Conservation (phyloP, 2,329 filamentous ascomycete genomes). For the Lachnum nothofagi region DNA sequence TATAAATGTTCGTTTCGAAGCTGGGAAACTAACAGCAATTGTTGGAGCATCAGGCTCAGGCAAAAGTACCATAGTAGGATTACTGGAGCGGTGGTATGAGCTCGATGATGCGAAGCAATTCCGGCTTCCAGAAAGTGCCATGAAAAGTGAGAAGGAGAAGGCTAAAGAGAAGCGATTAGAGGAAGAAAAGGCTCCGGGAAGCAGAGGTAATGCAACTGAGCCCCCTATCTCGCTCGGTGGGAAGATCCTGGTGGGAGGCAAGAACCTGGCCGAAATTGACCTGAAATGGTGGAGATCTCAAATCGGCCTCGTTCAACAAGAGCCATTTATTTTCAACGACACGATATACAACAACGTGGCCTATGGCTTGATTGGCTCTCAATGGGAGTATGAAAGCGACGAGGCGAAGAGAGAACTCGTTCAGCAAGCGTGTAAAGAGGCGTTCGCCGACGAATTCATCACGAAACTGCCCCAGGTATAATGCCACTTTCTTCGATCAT, state of each 20-base stretch:
- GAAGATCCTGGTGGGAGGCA: constrained; percentile 48
- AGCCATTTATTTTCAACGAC: constrained; percentile 64
- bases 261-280: constrained; percentile 52
- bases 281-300: constrained; percentile 56
- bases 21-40: constrained; percentile 66
- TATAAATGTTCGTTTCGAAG: constrained; percentile 53
- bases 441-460: constrained; percentile 67
- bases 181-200: constrained; percentile 34
- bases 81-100: constrained; percentile 69
- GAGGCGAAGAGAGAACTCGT: constrained; percentile 56
- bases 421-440: constrained; percentile 58
- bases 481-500: not conserved
- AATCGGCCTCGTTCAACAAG: constrained; percentile 63
- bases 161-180: constrained; percentile 23
- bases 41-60: constrained; percentile 69
- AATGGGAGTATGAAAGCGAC: constrained; percentile 48
- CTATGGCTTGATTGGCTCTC: constrained; percentile 50
- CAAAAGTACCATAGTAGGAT: constrained; percentile 68
- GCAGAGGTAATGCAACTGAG: not conserved
- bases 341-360: constrained; percentile 60
- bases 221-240: constrained; percentile 47
- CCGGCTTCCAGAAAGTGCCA: constrained; percentile 37
- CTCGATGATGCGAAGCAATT: constrained; percentile 48
- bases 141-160: constrained; percentile 37
- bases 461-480: constrained; percentile 52